Evolutionary conservation across 106 monocot species (phyloP).

Genomic region (Chionographis japonica): DNA sequence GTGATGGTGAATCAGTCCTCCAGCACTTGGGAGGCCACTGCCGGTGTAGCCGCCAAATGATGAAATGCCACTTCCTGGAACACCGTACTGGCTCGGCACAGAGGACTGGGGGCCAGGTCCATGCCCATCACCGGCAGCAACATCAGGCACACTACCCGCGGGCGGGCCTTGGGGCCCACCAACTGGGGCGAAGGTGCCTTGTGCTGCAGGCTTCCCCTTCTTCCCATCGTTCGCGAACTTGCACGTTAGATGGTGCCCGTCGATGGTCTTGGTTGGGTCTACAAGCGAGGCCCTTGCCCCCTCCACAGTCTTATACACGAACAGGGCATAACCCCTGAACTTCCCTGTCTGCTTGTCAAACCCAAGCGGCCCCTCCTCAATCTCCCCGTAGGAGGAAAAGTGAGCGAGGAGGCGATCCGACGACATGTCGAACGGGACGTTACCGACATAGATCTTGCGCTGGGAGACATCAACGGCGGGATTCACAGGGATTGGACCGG

Average conservation of each 20-base stretch:
- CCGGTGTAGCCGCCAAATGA: not conserved
- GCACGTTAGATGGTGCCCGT: conserved; percentile 47
- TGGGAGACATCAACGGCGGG: conserved; percentile 31
- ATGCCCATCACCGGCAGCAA: conserved; percentile 1
- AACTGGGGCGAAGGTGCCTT: not conserved
- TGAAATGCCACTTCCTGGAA: conserved; percentile 10
- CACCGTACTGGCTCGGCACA: conserved; percentile 25
- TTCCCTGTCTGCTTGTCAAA: conserved; percentile 76
- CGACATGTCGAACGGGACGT: conserved; percentile 71
- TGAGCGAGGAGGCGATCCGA: conserved; percentile 57
- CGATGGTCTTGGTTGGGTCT: conserved; percentile 63
- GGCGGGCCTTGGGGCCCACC: conserved; percentile 1
- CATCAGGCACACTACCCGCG: not conserved
- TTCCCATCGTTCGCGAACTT: conserved; percentile 78
- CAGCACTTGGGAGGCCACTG: conserved; percentile 21
- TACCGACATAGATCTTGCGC: conserved; percentile 81
- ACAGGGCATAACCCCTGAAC: conserved; percentile 69
- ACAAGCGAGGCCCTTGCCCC: conserved; percentile 59
- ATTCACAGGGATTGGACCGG: conserved; percentile 9
- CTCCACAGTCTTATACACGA: conserved; percentile 79
- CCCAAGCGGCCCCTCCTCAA: conserved; percentile 93
- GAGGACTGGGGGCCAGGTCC: conserved; percentile 12
- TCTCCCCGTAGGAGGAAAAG: conserved; percentile 77
- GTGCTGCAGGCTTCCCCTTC: conserved; percentile 50
- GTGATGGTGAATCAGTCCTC: conserved; percentile 24